Base-by-base conservation (phyloP, 78 protist genomes). In the Diacronema lutheri region DNA sequence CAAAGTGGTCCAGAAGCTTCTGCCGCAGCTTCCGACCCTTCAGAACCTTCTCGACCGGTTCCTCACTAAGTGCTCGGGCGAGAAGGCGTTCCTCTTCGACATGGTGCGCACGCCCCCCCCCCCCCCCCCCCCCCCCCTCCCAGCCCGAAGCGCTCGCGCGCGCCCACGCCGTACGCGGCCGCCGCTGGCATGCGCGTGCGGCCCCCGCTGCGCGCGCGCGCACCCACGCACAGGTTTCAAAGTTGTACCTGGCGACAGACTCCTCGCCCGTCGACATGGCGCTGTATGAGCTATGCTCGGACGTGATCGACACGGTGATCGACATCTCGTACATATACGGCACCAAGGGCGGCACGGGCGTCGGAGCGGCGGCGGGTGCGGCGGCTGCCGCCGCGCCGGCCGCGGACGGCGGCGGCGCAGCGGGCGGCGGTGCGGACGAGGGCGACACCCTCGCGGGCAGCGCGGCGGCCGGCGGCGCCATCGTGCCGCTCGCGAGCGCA, bases 191-290 rank as follows among this genome's bases (percentile, higher is more conserved):
- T n/a, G n/a, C n/a, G n/a, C n/a, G n/a, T n/a, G n/a, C n/a, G n/a
- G n/a, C n/a, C n/a, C n/a, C n/a, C n/a, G n/a, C n/a, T n/a, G n/a
- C n/a, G n/a, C n/a, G n/a, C n/a, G n/a, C n/a, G n/a, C n/a, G n/a
- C n/a, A n/a, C n/a, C n/a, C n/a, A n/a, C n/a, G n/a, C n/a, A n/a
- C n/a, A n/a, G n/a, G n/a, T n/a, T n/a, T 78, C 91, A 83, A 96
- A 96, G 92, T 94, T 97, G 76, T 97, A 96, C 95, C 86, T 97
- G 26, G 98, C 98, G 5, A 96, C 97, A 25, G 99, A 97, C 90
- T 80, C 90, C 55, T 73, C 93, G 26, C 97, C 95, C 33, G 98
- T 96, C 37, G 98, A 97, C 84, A 94, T 93, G 94, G 93, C 90
- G 65, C 77, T 91, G 55, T 97, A 94, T 79, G 99, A 97, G 85